phyloP scores from a whole-genome alignment of 2,329 filamentous ascomycete species.

The Neoscytalidium dimidiatum region DNA sequence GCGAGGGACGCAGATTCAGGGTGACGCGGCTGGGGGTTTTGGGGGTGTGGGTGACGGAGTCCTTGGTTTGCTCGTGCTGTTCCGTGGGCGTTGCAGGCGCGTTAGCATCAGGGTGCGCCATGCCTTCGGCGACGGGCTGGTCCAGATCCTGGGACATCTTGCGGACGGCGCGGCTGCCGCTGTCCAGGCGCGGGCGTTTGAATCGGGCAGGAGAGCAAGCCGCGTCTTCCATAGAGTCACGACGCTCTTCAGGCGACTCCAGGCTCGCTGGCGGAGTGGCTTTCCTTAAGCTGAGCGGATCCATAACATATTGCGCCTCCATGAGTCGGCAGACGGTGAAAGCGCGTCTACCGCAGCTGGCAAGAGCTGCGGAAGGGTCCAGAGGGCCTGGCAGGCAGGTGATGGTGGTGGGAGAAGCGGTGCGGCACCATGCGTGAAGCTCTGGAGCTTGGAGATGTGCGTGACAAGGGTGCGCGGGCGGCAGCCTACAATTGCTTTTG shows the following conservation, averaged over 20 bases:
- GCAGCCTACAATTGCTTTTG: constrained; percentile 19
- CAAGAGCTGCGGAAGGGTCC: constrained; percentile 9
- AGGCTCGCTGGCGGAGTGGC: constrained; percentile 31
- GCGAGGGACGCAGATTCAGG: constrained; percentile 19
- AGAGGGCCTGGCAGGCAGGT: not conserved
- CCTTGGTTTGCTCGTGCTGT: constrained; percentile 30
- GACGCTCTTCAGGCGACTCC: constrained; percentile 38
- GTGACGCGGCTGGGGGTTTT: constrained; percentile 20
- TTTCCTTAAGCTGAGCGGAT: constrained; percentile 29
- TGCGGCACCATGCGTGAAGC: constrained; percentile 20
- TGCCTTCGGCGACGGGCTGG: not conserved
- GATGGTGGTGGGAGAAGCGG: constrained; percentile 6
- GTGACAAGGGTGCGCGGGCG: constrained; percentile 15
- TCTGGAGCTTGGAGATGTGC: constrained; percentile 10
- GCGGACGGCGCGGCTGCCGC: constrained; percentile 34
- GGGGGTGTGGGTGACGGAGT: constrained; percentile 20
- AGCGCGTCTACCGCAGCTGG: not conserved
- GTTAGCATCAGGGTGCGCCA: constrained; percentile 20
- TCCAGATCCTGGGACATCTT: constrained; percentile 32
- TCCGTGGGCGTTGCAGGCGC: constrained; percentile 23
- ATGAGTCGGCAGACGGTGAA: constrained; percentile 12
- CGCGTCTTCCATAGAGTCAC: constrained; percentile 48
- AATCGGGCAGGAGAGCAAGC: constrained; percentile 45
- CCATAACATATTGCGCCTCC: constrained; percentile 31
- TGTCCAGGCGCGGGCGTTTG: constrained; percentile 48